Base-by-base conservation (phyloP, 345 rosid species). In the Rhodamnia argentea region DNA sequence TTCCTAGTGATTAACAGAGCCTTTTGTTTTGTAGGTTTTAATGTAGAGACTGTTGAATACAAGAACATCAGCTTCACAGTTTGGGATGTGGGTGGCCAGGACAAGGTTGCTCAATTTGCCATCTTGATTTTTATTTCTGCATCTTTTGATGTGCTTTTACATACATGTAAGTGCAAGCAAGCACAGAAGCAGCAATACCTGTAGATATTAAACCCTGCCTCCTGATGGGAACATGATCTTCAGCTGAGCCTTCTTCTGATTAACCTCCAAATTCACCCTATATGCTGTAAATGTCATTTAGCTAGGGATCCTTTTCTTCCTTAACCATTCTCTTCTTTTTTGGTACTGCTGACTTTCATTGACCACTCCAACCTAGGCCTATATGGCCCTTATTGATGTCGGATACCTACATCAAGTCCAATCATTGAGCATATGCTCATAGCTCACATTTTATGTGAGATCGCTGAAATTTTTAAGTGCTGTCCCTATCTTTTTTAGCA, bases 11-110 rank as follows among this genome's bases (percentile, higher is more conserved):
- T 42, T 58, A 40, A 58, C 81, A 15, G 27, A 58, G 16, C 86
- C 42, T 51, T 83, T 11, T 82, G 23, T 52, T 24, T 88, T 89
- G 82, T 89, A 96, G 98, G 98, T 82, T 96, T 96, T 88, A 96
- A 96, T 83, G 99, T 96, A 84, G 98, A 96, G 90, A 96, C 98
- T 29, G 98, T 96, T 85, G 98, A 96, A 83, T 96, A 96, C 92
- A 96, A 96, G 94, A 96, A 95, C 90, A 96, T 96, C 87, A 96
- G 99, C 91, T 92, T 93, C 91, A 92, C 94, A 44, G 95, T 93
- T 37, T 93, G 99, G 99, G 99, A 94, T 92, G 99, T 96, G 1
- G 99, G 99, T 74, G 99, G 98, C 88, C 99, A 96, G 75, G 99
- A 96, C 94, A 95, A 96, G 98, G 96, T 95, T 53, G 83, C 53